Evolutionary conservation across 1,284 basidiomycete species (phyloP).

Genomic region (Mycena sp.): DNA sequence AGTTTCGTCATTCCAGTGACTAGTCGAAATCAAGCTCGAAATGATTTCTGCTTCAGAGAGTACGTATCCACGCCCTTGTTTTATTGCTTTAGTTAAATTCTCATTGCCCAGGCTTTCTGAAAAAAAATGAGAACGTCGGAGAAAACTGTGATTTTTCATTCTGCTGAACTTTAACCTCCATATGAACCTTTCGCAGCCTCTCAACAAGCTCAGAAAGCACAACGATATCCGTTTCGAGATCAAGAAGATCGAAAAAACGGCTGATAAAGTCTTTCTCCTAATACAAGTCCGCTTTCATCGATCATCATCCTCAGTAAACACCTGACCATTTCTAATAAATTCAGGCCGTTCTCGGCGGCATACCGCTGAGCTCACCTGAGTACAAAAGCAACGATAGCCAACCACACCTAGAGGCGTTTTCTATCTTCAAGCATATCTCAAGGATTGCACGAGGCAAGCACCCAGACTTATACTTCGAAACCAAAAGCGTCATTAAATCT

Average conservation of each 20-base stretch:
- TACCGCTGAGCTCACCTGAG: slow-evolving; percentile 71
- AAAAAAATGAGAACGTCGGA: slow-evolving; percentile 75
- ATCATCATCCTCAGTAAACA: background rate
- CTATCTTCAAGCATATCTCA: slow-evolving; percentile 72
- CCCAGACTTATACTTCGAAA: background rate
- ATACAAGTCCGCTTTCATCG: slow-evolving; percentile 64
- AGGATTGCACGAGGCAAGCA: slow-evolving; percentile 71
- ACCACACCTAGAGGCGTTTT: slow-evolving; percentile 71
- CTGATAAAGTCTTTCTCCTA: slow-evolving; percentile 77
- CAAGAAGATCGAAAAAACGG: slow-evolving; percentile 70
- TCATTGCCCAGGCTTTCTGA: slow-evolving; percentile 64
- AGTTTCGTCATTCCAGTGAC: background rate
- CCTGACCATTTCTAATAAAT: slow-evolving; percentile 15
- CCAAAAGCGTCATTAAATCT: background rate
- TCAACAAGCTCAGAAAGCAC: slow-evolving; percentile 73
- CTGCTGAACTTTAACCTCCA: background rate
- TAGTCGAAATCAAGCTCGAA: slow-evolving; percentile 61
- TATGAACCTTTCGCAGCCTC: slow-evolving; percentile 44
- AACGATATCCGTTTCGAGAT: slow-evolving; percentile 77
- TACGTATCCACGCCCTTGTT: slow-evolving; percentile 40
- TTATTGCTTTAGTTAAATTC: background rate
- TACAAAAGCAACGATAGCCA: slow-evolving; percentile 77
- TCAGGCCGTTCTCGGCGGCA: slow-evolving; percentile 79
- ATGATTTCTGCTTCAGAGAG: slow-evolving; percentile 73
- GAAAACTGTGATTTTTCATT: slow-evolving; percentile 59